Evolutionary conservation across 1,284 basidiomycete species (phyloP), one percentile per base, ranked within the genome.

Genomic region (Ceratobasidium sp.): DNA sequence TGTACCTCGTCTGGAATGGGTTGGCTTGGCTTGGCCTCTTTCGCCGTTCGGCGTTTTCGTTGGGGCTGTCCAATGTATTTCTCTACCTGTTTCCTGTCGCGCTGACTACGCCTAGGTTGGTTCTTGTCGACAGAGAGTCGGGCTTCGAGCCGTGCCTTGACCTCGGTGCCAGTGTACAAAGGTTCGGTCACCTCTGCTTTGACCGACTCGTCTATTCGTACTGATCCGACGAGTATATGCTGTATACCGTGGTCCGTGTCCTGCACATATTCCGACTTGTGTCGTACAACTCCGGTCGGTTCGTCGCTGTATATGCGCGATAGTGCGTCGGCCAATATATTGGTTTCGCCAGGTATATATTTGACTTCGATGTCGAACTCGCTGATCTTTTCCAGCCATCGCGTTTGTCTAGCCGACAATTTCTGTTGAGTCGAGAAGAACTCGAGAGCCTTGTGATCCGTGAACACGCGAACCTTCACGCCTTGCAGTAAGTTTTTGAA

Each of bases 301-400:
- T 83, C 80, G 41, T 78, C 72, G 1, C 73, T 74, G 60, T 82
- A 82, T n/a, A 83, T 79, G 1, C 79, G 74, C 0, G 80, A 83
- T 23, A 83, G 73, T 0, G 79, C 79, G 57, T 83, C 81, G 1
- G 81, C 78, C 0, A 82, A 55, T 1, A 75, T 53, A 60, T 83
- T 83, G 14, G 71, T 43, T 55, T 58, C 36, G 12, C 75, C 75
- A 14, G 62, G 73, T 34, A 76, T 32, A 61, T 75, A 76, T 4
- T 73, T 23, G 10, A 76, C 80, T 0, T 77, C 69, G 36, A 77
- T 82, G 26, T 81, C 75, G 60, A 82, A 83, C 28, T 79, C 80
- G 43, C 71, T 76, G 8, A 82, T 48, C 9, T 74, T 65, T 26
- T 80, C 80, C 23, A 84, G 5, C 84, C 83, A 83, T n/a, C 79